Conservation (phyloP, 2,329 filamentous ascomycete genomes). For the Cladosporium sp. region DNA sequence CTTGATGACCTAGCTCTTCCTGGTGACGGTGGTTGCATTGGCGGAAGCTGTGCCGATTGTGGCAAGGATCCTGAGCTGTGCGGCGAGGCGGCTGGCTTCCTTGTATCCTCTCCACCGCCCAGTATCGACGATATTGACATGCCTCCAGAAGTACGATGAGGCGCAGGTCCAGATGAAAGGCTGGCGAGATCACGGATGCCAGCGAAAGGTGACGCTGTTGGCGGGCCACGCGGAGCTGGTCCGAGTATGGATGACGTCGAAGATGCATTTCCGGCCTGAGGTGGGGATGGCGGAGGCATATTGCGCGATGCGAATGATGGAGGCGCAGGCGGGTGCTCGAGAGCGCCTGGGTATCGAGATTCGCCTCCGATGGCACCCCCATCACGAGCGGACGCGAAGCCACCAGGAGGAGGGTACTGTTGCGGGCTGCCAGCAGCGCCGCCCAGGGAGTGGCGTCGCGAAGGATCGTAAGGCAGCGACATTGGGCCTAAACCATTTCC, state of each 20-base stretch:
- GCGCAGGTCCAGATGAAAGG: constrained; percentile 41
- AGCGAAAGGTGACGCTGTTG: constrained; percentile 48
- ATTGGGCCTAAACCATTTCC: constrained; percentile 34
- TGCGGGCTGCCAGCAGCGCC: constrained; percentile 37
- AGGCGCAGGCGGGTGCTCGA: constrained; percentile 39
- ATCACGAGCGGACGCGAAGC: not conserved
- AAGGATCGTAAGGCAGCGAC: constrained; percentile 44
- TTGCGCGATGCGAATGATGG: constrained; percentile 46
- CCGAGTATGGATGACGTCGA: constrained; percentile 37
- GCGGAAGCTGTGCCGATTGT: constrained; percentile 37
- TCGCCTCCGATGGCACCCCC: constrained; percentile 16
- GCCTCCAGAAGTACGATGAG: constrained; percentile 57
- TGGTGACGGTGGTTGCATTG: constrained; percentile 51
- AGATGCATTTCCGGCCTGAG: constrained; percentile 40
- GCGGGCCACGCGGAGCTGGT: constrained; percentile 43
- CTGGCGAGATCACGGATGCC: constrained; percentile 57
- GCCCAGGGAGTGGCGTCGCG: constrained; percentile 47
- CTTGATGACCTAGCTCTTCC: constrained; percentile 40
- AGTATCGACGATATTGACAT: constrained; percentile 77
- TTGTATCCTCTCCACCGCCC: constrained; percentile 51
- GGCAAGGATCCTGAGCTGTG: constrained; percentile 31
- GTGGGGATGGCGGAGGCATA: constrained; percentile 54
- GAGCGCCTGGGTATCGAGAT: constrained; percentile 25
- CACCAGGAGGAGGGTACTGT: constrained; percentile 28
- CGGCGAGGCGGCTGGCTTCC: constrained; percentile 34